These are phyloP conservation scores for Flagelloscypha sp. DNA, from an alignment of 768 basidiomycete genomes.

Conservation along the genomic window DNA sequence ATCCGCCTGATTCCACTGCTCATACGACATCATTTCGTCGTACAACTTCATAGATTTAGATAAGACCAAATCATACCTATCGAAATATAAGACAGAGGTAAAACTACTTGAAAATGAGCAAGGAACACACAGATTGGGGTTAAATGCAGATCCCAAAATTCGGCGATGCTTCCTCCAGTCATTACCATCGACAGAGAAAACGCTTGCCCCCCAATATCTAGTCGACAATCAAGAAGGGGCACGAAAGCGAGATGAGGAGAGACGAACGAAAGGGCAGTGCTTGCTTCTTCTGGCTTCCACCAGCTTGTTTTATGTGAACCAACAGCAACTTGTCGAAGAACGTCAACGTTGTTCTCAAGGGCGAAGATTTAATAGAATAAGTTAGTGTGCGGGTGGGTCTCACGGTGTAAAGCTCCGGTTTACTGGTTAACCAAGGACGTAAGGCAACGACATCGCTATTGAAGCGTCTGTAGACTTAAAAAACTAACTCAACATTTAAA, in stretches of 20 bases:
- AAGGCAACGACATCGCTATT: no score
- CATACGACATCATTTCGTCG: slow-evolving; percentile 28
- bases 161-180: slow-evolving; percentile 39
- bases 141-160: slow-evolving; percentile 37
- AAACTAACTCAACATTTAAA: no score
- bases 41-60: slow-evolving; percentile 26
- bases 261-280: slow-evolving; percentile 24
- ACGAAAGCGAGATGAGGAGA: neutral
- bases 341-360: slow-evolving; percentile 40
- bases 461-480: no score
- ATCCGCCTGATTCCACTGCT: slow-evolving; percentile 26
- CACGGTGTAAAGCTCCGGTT: no score
- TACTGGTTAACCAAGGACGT: no score
- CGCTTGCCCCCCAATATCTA: slow-evolving; percentile 35
- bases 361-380: no score
- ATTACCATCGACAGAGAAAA: slow-evolving; percentile 33
- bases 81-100: neutral
- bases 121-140: slow-evolving; percentile 25
- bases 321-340: slow-evolving; percentile 34
- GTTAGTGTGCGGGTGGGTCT: no score
- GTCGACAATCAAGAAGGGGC: neutral
- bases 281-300: slow-evolving; percentile 29
- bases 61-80: slow-evolving; percentile 36
- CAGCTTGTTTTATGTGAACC: slow-evolving; percentile 33
- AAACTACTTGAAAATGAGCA: neutral